Evolutionary conservation across 306 rosid genomes (phyloP), one percentile per base, ranked within the genome.

Genomic region (Hippophae tibetana): DNA sequence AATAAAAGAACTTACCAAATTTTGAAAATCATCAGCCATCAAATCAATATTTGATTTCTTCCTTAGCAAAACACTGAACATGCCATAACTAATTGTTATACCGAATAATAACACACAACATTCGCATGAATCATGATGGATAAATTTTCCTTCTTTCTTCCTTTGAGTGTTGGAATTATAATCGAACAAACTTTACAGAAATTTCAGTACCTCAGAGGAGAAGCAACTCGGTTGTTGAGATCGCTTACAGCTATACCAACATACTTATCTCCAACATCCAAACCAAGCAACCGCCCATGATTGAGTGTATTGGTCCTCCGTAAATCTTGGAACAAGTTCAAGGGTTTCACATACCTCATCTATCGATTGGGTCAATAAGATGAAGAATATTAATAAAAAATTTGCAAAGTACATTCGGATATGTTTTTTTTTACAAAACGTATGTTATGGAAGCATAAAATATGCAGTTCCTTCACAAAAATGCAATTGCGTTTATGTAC

Each of bases 251-350:
- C 81, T 2, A 92, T 59, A 5, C 96, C 96, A 10, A 92, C 89
- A 65, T 87, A 87, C 80, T 76, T 85, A 43, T 77, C 84, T 1
- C 93, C 98, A 47, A 92, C 95, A 61, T 92, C 98, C 65, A 92
- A 74, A 60, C 98, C 93, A 42, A 92, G 84, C 55, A 87, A 68
- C 63, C 88, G 75, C 50, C 87, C 85, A 0, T 66, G 75, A 51
- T 72, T 44, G 9, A 61, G 57, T 6, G 46, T 50, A 8, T 61
- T 71, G 65, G 70, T 9, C 61, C 67, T 68, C 45, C 53, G n/a
- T 69, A 78, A 53, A 53, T 83, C 81, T 2, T 54, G 83, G 58
- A 85, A 85, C 84, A 92, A 56, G 50, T 58, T 74, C 76, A 72
- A 69, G 1, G 93, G 89, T 69, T 74, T 71, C 64, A 76, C 61